A percentile compares a stretch with the other conserved stretches of the same genome.
Evolutionary conservation across 1,139 yeast genomes (phyloP).

Genomic region (Starmera stellimalicola): DNA sequence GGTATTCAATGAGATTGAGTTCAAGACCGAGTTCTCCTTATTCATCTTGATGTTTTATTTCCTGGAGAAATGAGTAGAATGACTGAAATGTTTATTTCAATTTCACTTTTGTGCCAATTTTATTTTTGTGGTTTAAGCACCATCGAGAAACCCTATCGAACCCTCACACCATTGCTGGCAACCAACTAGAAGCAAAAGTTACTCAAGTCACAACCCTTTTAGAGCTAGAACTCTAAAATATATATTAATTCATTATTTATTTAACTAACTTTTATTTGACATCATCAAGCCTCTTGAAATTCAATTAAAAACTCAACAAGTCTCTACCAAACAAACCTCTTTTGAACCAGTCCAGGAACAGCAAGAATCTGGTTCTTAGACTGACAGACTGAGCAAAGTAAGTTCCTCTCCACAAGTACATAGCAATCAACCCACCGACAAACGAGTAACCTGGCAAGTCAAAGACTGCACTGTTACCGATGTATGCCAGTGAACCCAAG

Average conservation of each 20-base stretch:
- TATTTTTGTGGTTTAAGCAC: too few relatives aligned
- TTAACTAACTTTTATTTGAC: too few relatives aligned
- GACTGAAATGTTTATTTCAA: too few relatives aligned
- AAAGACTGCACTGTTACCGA: constrained; percentile 58
- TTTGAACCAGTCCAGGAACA: constrained; percentile 56
- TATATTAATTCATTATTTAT: not conserved
- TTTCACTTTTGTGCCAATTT: too few relatives aligned
- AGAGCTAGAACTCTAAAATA: too few relatives aligned
- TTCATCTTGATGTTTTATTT: too few relatives aligned
- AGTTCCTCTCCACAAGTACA: constrained; percentile 60
- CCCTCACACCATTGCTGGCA: too few relatives aligned
- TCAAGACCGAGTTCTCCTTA: constrained; percentile 12
- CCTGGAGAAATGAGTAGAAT: too few relatives aligned
- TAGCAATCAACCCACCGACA: constrained; percentile 51
- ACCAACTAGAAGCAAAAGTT: too few relatives aligned
- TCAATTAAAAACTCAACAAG: constrained; percentile 30
- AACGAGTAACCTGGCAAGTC: constrained; percentile 49
- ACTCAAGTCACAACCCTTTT: too few relatives aligned
- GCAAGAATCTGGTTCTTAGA: constrained; percentile 44
- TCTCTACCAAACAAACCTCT: constrained; percentile 57
- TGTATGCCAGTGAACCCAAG: constrained; percentile 52
- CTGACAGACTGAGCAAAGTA: constrained; percentile 58
- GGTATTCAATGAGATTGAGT: constrained; percentile 14
- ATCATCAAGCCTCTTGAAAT: too few relatives aligned
- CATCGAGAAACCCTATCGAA: too few relatives aligned